Conservation (phyloP, 192 early-diverging fungal species). For the Backusella psychrophila region DNA sequence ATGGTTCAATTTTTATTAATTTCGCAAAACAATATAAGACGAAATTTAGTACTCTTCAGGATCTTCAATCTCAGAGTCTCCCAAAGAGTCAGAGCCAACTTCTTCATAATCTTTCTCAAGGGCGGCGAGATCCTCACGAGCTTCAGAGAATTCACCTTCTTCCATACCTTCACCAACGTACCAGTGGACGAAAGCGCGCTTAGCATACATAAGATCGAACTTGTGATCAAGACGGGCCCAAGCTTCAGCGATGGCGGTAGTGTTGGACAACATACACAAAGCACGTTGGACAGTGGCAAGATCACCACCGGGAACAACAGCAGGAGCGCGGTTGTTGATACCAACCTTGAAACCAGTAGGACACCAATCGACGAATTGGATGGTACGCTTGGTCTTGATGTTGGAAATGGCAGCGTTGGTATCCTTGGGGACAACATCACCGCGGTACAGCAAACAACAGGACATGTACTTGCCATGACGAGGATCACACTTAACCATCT, state of each 20-base stretch:
- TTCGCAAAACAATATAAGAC: not conserved
- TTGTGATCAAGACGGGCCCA: conserved; percentile 89
- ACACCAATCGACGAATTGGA: conserved; percentile 94
- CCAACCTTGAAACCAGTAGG: conserved; percentile 91
- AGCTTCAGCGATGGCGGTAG: conserved; percentile 86
- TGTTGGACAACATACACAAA: conserved; percentile 91
- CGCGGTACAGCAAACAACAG: conserved; percentile 76
- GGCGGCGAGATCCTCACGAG: conserved; percentile 95
- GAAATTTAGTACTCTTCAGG: conserved; percentile 36
- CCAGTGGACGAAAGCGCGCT: conserved; percentile 95
- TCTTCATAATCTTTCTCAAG: conserved; percentile 98
- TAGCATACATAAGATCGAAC: conserved; percentile 87
- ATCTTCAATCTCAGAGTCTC: conserved; percentile 75
- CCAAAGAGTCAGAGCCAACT: conserved; percentile 90
- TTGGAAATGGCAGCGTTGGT: conserved; percentile 70
- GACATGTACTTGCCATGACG: conserved; percentile 96
- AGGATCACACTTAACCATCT: conserved; percentile 94
- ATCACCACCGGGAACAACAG: conserved; percentile 76
- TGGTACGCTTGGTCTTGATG: conserved; percentile 64
- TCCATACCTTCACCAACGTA: conserved; percentile 97
- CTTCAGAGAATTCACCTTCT: conserved; percentile 96
- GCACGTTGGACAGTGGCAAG: conserved; percentile 74
- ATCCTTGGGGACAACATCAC: conserved; percentile 74
- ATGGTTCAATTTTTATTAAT: not conserved
- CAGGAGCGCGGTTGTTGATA: conserved; percentile 33